Percentiles rank a stretch among this genome's conserved stretches.
Evolutionary conservation across 768 basidiomycete species (phyloP).

Genomic region (Psilocybe cyanescens): DNA sequence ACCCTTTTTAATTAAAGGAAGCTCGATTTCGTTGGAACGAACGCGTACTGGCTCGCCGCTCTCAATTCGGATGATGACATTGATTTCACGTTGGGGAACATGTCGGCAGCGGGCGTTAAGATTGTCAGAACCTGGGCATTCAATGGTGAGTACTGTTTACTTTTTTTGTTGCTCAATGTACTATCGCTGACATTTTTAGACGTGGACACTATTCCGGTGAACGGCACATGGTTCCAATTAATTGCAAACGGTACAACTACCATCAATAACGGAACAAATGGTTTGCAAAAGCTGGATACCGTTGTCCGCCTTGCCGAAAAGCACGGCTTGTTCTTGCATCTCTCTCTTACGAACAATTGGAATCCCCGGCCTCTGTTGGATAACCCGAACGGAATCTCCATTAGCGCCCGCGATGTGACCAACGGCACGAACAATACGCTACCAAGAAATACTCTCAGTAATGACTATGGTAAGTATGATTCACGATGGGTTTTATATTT

Average conservation of each 20-base stretch:
- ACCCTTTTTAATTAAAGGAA: conserved; percentile 20
- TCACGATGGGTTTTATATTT: neutral
- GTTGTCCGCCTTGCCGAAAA: conserved; percentile 57
- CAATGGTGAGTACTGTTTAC: conserved; percentile 48
- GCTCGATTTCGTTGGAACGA: conserved; percentile 48
- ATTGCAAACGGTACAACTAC: conserved; percentile 54
- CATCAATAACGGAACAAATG: conserved; percentile 64
- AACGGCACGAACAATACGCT: conserved; percentile 38
- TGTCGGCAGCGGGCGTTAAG: conserved; percentile 56
- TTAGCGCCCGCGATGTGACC: conserved; percentile 32
- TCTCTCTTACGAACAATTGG: conserved; percentile 69
- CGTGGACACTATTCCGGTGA: conserved; percentile 52
- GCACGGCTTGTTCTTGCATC: conserved; percentile 53
- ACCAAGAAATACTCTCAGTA: conserved; percentile 60
- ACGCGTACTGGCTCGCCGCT: conserved; percentile 67
- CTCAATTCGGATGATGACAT: conserved; percentile 62
- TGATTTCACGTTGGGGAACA: conserved; percentile 56
- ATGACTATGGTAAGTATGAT: conserved; percentile 54
- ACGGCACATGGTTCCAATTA: conserved; percentile 69
- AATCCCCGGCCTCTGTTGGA: conserved; percentile 44
- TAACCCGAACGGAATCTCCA: conserved; percentile 22
- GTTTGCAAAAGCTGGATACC: conserved; percentile 65
- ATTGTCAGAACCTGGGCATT: conserved; percentile 76
- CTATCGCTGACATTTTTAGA: conserved; percentile 34
- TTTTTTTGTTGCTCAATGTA: neutral